Evolutionary conservation across 2,329 filamentous ascomycete genomes (phyloP), one percentile per base, ranked within the genome.

Genomic region (Colletotrichum sp.): DNA sequence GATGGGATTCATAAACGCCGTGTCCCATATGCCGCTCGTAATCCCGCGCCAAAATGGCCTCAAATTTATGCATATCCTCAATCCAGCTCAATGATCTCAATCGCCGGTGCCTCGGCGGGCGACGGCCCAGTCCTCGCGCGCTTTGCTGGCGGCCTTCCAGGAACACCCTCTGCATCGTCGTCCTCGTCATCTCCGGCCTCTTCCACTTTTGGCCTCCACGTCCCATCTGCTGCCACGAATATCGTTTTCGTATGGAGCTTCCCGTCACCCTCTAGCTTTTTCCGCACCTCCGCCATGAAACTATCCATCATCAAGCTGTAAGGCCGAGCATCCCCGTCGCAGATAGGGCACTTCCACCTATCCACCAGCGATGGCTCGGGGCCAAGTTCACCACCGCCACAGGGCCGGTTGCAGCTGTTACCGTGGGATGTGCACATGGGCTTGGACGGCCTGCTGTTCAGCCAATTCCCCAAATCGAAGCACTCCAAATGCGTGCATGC

Each of bases 311-410:
- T 84, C 2, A 99, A 89, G 76, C 87, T 90, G 29, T 88, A 87
- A 0, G 96, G 97, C 16, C 96, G 90, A 13, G 94, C 95, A 83
- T 98, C 96, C 36, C 86, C 87, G 30, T 89, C 88, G 83, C 96
- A 99, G 34, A 98, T 92, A 0, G 97, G 97, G 80, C 97, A 99
- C 78, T 91, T 93, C 96, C 96, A 98, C 69, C 91, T 91, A 80
- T 97, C 95, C 1, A 91, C 87, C 71, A 90, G 85, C 2, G 88
- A 89, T 11, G 90, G 91, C 78, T 93, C 89, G 7, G 70, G 44
- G 6, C 67, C 25, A 61, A 49, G 36, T 16, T 49, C 66, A 25
- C 39, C n/a, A 3, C 62, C 29, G 25, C 68, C 36, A 62, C 78
- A 79, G 11, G 79, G 82, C 13, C 81, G 80, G 78, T 86, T 79